phyloP scores from a whole-genome alignment of 1,139 yeast genomes.

The Diutina siamensis region DNA sequence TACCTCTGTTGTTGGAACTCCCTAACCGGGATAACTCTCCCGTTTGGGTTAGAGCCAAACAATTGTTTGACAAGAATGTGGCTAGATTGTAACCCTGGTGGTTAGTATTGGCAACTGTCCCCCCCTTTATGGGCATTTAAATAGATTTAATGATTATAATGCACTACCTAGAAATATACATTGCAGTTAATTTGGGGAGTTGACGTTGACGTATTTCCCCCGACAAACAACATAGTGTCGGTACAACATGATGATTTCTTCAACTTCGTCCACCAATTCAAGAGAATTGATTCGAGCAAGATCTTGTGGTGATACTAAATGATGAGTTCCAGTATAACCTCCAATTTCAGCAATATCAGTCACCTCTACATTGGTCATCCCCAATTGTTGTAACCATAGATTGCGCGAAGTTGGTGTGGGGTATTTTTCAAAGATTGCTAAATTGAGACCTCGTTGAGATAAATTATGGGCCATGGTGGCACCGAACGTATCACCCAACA shows the following conservation, averaged over 20 bases:
- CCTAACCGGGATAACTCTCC: slow-evolving; percentile 74
- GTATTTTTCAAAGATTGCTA: slow-evolving; percentile 39
- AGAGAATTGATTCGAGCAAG: slow-evolving; percentile 41
- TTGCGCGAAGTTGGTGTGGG: slow-evolving; percentile 32
- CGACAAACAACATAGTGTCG: slow-evolving; percentile 41
- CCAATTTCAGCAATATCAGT: slow-evolving; percentile 52
- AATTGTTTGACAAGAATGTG: slow-evolving; percentile 74
- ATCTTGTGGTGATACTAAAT: slow-evolving; percentile 42
- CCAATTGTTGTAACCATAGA: slow-evolving; percentile 21
- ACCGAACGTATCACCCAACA: slow-evolving; percentile 67
- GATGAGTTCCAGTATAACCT: slow-evolving; percentile 18
- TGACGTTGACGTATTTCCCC: neutral
- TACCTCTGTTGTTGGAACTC: slow-evolving; percentile 78
- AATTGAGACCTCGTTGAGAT: slow-evolving; percentile 54
- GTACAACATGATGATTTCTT: slow-evolving; percentile 65
- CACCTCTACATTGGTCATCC: slow-evolving; percentile 18
- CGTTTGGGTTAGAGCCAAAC: slow-evolving; percentile 86
- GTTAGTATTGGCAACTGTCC: neutral
- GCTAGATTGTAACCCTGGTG: slow-evolving; percentile 32
- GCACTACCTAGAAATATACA: neutral
- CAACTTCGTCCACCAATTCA: slow-evolving; percentile 83
- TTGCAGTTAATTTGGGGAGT: no score
- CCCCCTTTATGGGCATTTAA: neutral
- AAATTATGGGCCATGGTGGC: slow-evolving; percentile 70
- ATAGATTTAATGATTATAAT: neutral